These are phyloP conservation scores for Glycine tomentella DNA, from an alignment of 306 rosid species.

Conservation along the genomic window DNA sequence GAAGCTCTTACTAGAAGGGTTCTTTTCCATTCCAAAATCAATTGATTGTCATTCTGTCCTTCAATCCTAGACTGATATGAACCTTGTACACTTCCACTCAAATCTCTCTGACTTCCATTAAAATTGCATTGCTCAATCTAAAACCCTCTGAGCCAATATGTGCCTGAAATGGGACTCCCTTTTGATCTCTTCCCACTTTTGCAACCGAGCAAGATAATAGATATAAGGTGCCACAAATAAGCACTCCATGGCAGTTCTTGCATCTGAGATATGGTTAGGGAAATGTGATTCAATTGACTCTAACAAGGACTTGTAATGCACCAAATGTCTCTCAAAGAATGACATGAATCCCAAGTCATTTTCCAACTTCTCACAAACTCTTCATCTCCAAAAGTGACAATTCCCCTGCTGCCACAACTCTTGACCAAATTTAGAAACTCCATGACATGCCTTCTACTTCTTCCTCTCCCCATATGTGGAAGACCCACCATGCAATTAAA, in stretches of 20 bases:
- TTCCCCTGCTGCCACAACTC: conserved; percentile 42
- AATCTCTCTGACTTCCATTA: conserved; percentile 57
- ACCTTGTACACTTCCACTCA: conserved; percentile 35
- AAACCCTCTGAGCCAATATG: conserved; percentile 44
- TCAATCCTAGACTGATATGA: conserved; percentile 51
- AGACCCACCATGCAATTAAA: conserved; percentile 60
- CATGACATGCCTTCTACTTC: conserved; percentile 47
- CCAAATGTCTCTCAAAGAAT: conserved; percentile 53
- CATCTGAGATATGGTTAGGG: no score
- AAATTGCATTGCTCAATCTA: conserved; percentile 47
- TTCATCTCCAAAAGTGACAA: conserved; percentile 58
- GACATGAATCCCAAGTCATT: conserved; percentile 48
- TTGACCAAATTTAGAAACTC: conserved; percentile 54
- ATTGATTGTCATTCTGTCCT: conserved; percentile 54
- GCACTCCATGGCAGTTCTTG: no score
- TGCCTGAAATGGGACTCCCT: conserved; percentile 22
- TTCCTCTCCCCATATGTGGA: conserved; percentile 57
- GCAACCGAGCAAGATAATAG: conserved; percentile 47
- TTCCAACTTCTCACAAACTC: conserved; percentile 41
- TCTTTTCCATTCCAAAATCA: conserved; percentile 56
- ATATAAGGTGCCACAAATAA: conserved; percentile 54
- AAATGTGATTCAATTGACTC: conserved; percentile 57
- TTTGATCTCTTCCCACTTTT: conserved; percentile 50
- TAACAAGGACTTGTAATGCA: conserved; percentile 59
- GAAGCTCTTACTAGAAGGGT: conserved; percentile 54